Percentiles rank a stretch among this genome's conserved stretches.
Evolutionary conservation across 805 yeast genomes (phyloP).

Genomic region (Wickerhamiella spandovensis): DNA sequence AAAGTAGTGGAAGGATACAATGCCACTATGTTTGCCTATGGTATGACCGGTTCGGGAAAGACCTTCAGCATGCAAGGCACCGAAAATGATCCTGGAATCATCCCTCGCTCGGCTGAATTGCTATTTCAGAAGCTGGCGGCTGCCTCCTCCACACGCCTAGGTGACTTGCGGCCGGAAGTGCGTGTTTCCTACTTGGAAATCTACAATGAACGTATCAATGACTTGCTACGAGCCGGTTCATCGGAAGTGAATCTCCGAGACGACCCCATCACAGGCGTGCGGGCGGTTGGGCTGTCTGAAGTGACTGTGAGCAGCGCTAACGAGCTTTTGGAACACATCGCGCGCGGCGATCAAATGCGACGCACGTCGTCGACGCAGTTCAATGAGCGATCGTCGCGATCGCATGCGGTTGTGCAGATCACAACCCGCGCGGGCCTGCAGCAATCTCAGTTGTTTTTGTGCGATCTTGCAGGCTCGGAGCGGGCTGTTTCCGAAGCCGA

Average conservation of each 20-base stretch:
- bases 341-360: conserved; percentile 58
- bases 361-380: conserved; percentile 82
- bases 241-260: conserved; percentile 61
- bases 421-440: conserved; percentile 33
- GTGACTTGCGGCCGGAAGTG: conserved; percentile 26
- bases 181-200: conserved; percentile 69
- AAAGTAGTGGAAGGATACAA: conserved; percentile 62
- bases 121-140: conserved; percentile 31
- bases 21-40: conserved; percentile 86
- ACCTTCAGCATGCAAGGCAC: conserved; percentile 78
- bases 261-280: conserved; percentile 56
- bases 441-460: conserved; percentile 60
- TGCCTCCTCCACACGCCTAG: conserved; percentile 13
- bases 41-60: conserved; percentile 90
- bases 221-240: conserved; percentile 33
- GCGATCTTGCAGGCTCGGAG: conserved; percentile 97
- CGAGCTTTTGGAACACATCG: conserved; percentile 48
- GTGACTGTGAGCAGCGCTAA: conserved; percentile 40
- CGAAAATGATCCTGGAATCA: conserved; percentile 44
- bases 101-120: conserved; percentile 50
- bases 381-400: conserved; percentile 75
- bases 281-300: conserved; percentile 60
- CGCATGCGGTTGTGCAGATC: conserved; percentile 79
- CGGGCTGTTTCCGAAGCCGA: conserved; percentile 61
- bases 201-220: conserved; percentile 77